Evolutionary conservation across 495 filamentous ascomycete species (phyloP).

Genomic region (Penicillium tannophilum): DNA sequence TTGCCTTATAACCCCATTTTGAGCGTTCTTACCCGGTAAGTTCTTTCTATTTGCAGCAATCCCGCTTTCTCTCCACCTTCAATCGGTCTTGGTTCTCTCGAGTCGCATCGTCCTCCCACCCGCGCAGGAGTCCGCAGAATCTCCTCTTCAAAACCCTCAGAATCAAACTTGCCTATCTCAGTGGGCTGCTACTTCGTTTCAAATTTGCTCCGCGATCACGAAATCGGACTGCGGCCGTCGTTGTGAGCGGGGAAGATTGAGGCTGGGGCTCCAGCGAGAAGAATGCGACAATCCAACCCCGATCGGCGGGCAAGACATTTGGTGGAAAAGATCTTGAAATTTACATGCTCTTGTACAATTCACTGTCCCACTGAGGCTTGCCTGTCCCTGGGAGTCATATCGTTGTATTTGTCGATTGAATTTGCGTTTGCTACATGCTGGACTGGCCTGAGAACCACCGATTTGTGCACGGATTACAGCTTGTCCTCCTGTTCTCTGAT

Average conservation of each 20-base stretch:
- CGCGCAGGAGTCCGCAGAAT: conserved; percentile 16
- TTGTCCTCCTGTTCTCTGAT: neutral
- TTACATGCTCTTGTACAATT: neutral
- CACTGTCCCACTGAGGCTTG: neutral
- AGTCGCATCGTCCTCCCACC: conserved; percentile 23
- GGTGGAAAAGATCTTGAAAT: conserved; percentile 1
- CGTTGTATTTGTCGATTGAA: neutral
- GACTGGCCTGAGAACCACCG: neutral
- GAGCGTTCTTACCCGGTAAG: conserved; percentile 23
- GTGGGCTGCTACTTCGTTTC: no score
- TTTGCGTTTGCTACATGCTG: neutral
- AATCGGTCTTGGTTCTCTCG: conserved; percentile 16
- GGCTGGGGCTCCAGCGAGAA: conserved; percentile 9
- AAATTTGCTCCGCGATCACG: conserved; percentile 7
- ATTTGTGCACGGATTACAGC: conserved; percentile 1
- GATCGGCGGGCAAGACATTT: conserved; percentile 9
- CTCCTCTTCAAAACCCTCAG: conserved; percentile 11
- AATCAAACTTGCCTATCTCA: neutral
- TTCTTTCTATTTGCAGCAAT: conserved; percentile 21
- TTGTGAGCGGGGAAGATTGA: conserved; percentile 15
- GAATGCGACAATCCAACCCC: conserved; percentile 22
- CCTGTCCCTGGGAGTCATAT: neutral
- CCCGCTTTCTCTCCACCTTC: conserved; percentile 19
- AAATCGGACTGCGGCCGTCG: conserved; percentile 1
- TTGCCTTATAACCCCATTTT: neutral